These are phyloP conservation scores for Trichosporon faecale DNA, from an alignment of 1,284 basidiomycete species.

Conservation along the genomic window DNA sequence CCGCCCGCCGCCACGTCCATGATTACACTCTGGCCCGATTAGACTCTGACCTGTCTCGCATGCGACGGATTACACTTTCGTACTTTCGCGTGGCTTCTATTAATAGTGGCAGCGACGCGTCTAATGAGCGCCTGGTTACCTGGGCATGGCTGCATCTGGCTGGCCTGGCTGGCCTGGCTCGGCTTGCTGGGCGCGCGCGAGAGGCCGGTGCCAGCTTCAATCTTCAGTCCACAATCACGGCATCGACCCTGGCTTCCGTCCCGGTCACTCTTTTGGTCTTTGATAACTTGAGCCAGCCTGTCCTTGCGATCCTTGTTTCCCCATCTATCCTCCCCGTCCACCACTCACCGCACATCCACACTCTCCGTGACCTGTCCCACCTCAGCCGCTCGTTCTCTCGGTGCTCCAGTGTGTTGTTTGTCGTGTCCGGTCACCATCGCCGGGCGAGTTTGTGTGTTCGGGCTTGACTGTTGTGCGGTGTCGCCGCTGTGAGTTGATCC, in stretches of 20 bases:
- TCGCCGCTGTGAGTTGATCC: not conserved
- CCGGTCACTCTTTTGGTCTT: not conserved
- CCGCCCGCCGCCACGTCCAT: not conserved
- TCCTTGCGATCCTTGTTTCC: not conserved
- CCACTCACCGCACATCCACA: not conserved
- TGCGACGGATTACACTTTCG: not conserved
- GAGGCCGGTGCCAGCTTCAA: not conserved
- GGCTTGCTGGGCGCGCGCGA: no score
- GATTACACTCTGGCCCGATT: not conserved
- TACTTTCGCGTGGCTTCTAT: constrained; percentile 2
- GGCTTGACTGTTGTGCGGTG: not conserved
- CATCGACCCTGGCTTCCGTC: constrained; percentile 1
- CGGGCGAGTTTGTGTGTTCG: no score
- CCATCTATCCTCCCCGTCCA: not conserved
- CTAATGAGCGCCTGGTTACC: not conserved
- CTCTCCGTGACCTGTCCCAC: not conserved
- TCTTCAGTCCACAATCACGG: not conserved
- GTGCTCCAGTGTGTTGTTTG: not conserved
- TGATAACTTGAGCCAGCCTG: not conserved
- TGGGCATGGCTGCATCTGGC: not conserved
- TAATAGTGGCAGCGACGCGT: not conserved
- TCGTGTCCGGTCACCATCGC: not conserved
- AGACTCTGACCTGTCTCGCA: not conserved
- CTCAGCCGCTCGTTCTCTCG: not conserved
- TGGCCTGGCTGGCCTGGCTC: no score